Percentiles rank a stretch among this genome's conserved stretches.
Conservation (phyloP, 345 rosid genomes). For the Salix exigua region DNA sequence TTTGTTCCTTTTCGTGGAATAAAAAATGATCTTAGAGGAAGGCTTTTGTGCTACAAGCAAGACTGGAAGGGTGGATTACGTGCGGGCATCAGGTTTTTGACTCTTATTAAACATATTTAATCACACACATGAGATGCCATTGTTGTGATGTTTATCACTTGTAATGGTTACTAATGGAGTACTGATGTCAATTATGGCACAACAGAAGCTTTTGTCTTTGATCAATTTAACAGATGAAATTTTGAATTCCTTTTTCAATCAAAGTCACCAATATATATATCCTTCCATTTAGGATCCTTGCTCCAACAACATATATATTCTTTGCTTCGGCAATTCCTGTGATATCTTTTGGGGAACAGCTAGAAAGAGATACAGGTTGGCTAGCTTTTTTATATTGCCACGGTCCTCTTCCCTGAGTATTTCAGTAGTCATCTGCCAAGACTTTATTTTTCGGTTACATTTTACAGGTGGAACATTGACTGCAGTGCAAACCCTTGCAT, state of each 20-base stretch:
- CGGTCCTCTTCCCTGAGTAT: background rate
- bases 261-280: conserved; percentile 19
- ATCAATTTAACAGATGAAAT: background rate
- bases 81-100: conserved; percentile 72
- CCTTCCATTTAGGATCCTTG: conserved; percentile 62
- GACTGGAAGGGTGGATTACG: conserved; percentile 83
- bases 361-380: conserved; percentile 80
- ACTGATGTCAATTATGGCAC: background rate
- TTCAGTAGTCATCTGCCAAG: conserved; percentile 10
- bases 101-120: background rate
- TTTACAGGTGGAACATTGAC: conserved; percentile 74
- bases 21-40: conserved; percentile 71
- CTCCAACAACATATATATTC: conserved; percentile 93
- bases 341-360: conserved; percentile 87
- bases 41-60: conserved; percentile 80
- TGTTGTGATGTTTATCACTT: background rate
- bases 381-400: background rate
- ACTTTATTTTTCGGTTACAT: background rate
- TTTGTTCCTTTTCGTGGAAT: conserved; percentile 85
- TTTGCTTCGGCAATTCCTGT: conserved; percentile 96
- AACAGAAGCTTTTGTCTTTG: background rate
- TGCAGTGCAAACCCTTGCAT: conserved; percentile 86
- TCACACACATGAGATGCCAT: background rate
- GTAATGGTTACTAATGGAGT: background rate
- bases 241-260: background rate